phyloP scores from a whole-genome alignment of 345 rosid species.

The Eucalyptus erythrocorys region DNA sequence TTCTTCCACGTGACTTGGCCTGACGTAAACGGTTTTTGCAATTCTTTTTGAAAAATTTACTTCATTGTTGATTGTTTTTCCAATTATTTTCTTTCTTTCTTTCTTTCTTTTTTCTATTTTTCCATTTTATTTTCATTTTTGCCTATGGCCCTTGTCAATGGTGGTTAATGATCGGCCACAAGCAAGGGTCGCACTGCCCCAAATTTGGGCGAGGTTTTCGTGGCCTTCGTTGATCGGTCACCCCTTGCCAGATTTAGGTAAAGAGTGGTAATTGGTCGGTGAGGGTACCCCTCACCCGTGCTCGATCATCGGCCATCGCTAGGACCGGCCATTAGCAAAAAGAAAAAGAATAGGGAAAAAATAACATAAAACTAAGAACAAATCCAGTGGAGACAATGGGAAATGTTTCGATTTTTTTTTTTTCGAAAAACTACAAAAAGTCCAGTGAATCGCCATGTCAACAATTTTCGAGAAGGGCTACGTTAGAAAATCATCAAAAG shows the following conservation, averaged over 20 bases:
- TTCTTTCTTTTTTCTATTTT: not conserved
- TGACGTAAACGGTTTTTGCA: rapidly evolving
- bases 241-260: not conserved
- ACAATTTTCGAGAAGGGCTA: not conserved
- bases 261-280: rapidly evolving
- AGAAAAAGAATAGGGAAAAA: not conserved
- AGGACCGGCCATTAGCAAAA: not conserved
- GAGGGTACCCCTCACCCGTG: rapidly evolving
- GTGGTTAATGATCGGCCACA: not conserved
- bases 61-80: not conserved
- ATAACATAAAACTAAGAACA: rapidly evolving
- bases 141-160: not conserved
- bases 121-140: not conserved
- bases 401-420: no score
- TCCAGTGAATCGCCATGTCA: rapidly evolving
- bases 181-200: rapidly evolving
- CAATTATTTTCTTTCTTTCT: rapidly evolving
- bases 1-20: rapidly evolving
- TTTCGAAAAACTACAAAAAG: no score
- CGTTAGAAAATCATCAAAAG: not conserved
- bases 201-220: rapidly evolving
- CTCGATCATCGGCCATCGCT: rapidly evolving
- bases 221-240: rapidly evolving
- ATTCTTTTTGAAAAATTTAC: rapidly evolving
- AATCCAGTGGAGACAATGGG: not conserved